These are phyloP conservation scores for Aspergillus arachidicola DNA, from an alignment of 2,329 filamentous ascomycete species.

Conservation along the genomic window DNA sequence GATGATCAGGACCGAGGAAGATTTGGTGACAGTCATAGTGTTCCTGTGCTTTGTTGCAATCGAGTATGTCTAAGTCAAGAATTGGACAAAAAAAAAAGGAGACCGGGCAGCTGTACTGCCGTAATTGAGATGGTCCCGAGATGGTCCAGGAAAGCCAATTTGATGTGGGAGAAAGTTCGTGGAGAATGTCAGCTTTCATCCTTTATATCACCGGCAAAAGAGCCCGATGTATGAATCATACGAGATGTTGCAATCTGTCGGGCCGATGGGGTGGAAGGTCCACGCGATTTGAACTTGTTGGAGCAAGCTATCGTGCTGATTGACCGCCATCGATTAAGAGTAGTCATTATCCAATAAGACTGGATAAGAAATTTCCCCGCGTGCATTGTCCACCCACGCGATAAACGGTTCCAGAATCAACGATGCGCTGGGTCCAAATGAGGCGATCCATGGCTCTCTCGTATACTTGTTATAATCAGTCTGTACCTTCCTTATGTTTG, in stretches of 20 bases:
- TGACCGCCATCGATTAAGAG: constrained; percentile 3
- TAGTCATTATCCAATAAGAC: constrained; percentile 5
- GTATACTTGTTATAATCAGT: neutral
- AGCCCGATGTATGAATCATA: neutral
- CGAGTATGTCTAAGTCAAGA: neutral
- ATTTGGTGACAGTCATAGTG: constrained; percentile 19
- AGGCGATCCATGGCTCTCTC: neutral
- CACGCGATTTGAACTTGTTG: constrained; percentile 8
- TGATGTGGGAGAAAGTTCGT: neutral
- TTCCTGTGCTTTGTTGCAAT: neutral
- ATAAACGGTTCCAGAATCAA: neutral
- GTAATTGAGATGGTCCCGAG: neutral
- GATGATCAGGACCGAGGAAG: constrained; percentile 45
- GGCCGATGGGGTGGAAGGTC: constrained; percentile 10
- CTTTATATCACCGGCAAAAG: constrained; percentile 3
- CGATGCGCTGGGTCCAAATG: neutral
- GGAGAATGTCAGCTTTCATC: neutral
- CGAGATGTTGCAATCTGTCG: neutral
- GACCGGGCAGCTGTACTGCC: neutral
- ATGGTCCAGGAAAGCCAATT: neutral
- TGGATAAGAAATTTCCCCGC: constrained; percentile 6
- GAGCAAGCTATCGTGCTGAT: neutral
- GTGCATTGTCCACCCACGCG: constrained; percentile 4
- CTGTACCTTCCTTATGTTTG: neutral
- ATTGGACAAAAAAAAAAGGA: neutral